Conservation (phyloP, 768 basidiomycete genomes). For the Tricholomella constricta region DNA sequence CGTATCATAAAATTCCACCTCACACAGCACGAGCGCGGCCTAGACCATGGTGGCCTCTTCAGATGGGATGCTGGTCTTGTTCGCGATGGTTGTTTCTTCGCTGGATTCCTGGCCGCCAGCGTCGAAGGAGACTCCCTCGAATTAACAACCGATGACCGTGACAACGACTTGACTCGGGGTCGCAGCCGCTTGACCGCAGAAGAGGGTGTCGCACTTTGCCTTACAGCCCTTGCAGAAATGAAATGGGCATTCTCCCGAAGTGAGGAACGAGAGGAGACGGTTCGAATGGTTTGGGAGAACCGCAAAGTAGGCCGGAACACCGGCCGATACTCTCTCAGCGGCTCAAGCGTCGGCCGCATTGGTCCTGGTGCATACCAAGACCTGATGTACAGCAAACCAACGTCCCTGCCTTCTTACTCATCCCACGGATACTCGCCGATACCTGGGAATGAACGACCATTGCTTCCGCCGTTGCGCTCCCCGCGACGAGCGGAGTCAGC, state of each 20-base stretch:
- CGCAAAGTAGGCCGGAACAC: conserved; percentile 34
- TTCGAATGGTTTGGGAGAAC: conserved; percentile 55
- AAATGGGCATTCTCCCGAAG: conserved; percentile 79
- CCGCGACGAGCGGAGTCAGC: conserved; percentile 50
- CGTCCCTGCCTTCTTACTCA: conserved; percentile 19
- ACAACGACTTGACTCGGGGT: conserved; percentile 31
- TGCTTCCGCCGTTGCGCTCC: conserved; percentile 47
- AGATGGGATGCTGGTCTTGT: conserved; percentile 85
- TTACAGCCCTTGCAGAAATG: conserved; percentile 79
- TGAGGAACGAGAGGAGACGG: conserved; percentile 67
- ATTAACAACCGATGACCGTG: conserved; percentile 31
- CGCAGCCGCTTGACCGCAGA: conserved; percentile 34
- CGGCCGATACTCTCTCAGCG: conserved; percentile 15
- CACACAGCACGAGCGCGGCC: conserved; percentile 31
- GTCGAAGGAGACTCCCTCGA: conserved; percentile 49
- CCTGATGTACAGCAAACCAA: conserved; percentile 15
- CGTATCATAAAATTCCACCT: conserved; percentile 55
- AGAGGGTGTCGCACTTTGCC: conserved; percentile 56
- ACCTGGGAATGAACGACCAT: conserved; percentile 39
- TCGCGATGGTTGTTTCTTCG: conserved; percentile 89
- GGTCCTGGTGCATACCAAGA: conserved; percentile 12
- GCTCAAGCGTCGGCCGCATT: conserved; percentile 1
- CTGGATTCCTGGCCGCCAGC: conserved; percentile 74
- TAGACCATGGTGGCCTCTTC: conserved; percentile 54
- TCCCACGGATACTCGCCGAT: conserved; percentile 22